Conservation (phyloP, 305 asterid species). For the Fraxinus angustifolia region DNA sequence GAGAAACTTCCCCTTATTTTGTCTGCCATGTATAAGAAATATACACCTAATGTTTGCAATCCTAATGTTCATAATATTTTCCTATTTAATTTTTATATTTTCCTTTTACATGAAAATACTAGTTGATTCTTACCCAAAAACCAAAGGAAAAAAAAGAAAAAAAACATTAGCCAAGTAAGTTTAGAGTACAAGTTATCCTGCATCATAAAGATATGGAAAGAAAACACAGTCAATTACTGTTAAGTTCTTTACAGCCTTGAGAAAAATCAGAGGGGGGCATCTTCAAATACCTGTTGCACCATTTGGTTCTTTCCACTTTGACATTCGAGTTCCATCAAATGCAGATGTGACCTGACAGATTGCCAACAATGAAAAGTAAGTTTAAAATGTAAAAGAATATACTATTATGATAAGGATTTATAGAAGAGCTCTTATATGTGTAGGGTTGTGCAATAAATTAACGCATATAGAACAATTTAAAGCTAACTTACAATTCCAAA, state of each 20-base stretch:
- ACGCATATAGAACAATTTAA: slow-evolving; percentile 20
- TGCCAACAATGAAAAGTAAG: slow-evolving; percentile 12
- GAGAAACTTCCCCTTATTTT: neutral
- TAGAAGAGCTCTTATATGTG: slow-evolving; percentile 18
- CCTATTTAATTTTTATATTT: neutral
- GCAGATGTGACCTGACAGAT: slow-evolving; percentile 73
- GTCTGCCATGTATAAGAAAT: neutral
- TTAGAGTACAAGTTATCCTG: neutral
- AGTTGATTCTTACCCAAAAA: neutral
- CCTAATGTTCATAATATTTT: neutral
- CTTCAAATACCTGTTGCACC: slow-evolving; percentile 75
- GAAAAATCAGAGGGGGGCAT: neutral
- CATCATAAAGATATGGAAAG: neutral
- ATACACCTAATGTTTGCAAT: neutral
- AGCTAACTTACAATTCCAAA: slow-evolving; percentile 74
- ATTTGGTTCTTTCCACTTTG: slow-evolving; percentile 99
- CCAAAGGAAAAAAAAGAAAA: neutral
- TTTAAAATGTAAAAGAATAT: slow-evolving; percentile 7
- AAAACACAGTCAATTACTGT: neutral
- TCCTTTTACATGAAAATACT: neutral
- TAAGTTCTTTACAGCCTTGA: neutral
- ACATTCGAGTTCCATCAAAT: slow-evolving; percentile 96
- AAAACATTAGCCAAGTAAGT: neutral
- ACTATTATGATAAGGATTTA: slow-evolving; percentile 12
- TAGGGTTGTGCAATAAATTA: neutral